Base-by-base conservation (phyloP, 495 filamentous ascomycete genomes). In the Alectoria sarmentosa region DNA sequence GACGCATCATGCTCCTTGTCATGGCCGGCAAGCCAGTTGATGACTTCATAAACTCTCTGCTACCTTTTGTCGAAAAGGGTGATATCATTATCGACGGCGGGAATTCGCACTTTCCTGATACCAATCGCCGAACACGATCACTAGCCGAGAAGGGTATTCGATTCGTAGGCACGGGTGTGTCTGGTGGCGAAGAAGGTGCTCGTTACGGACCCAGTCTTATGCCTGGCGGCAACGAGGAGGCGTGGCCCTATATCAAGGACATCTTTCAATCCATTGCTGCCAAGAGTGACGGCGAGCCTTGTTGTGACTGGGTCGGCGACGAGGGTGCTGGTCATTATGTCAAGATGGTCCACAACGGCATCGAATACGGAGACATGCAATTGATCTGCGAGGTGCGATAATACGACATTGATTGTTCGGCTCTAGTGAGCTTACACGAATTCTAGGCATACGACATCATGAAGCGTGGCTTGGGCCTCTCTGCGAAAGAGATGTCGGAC, bases 311-410 rank as follows among this genome's bases (percentile, higher is more conserved):
- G 94, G 94, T 98, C 69, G 94, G 94, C 82, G 94, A 98, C 82
- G 92, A 96, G 76, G 94, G 94, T 83, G 88, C 94, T 75, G 94
- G 94, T 66, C 94, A 98, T 85, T 98, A 96, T 83, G 92, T 98
- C 82, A 98, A 98, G 88, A 98, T 98, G 95, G 94, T 98, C 65
- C 94, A 98, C 88, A 98, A 98, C 77, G 94, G 94, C 84, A 98
- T 98, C 73, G 94, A 98, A 81, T 98, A 98, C 75, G 94, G 94
- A 87, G 94, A 98, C 79, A 98, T 98, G 94, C 94, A 98, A 84
- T 82, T 98, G 75, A 98, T 98, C 77, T 95, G 89, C 79, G 94
- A 98, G 88, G 94, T 97, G 77, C 55, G 82, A 67, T 28, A 38
- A 36, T 32, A 60, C 41, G 46, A 41, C 52, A 60, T 58, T 48